phyloP scores from a whole-genome alignment of 345 rosid genomes.

The Salix brachista region DNA sequence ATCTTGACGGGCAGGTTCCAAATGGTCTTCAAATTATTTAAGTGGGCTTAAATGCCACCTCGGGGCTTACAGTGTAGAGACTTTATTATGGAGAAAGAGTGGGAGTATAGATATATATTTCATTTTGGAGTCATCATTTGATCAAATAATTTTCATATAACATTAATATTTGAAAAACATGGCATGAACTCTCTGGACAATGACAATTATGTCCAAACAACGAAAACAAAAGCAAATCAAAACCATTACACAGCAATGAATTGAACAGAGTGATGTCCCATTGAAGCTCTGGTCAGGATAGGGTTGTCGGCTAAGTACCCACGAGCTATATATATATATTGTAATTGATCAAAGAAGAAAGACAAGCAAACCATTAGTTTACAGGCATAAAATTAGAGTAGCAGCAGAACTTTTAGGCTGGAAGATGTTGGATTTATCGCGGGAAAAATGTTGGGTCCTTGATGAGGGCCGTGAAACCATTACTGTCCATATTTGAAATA shows the following conservation, averaged over 20 bases:
- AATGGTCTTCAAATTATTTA: background rate
- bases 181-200: background rate
- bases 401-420: background rate
- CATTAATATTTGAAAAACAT: background rate
- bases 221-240: background rate
- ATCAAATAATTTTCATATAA: background rate
- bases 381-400: background rate
- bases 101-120: no score
- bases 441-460: background rate
- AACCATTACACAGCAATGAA: background rate
- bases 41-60: background rate
- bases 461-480: conserved; percentile 15
- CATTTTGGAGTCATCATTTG: background rate
- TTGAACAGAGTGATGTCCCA: background rate
- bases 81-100: no score
- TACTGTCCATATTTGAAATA: conserved; percentile 2
- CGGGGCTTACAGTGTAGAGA: background rate
- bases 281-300: background rate
- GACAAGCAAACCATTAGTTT: no score
- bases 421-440: background rate
- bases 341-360: background rate
- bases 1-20: background rate
- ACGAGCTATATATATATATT: no score
- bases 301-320: background rate
- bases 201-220: background rate